Evolutionary conservation across 1,139 yeast species (phyloP), one percentile per base, ranked within the genome.

Genomic region (Candida sojae): DNA sequence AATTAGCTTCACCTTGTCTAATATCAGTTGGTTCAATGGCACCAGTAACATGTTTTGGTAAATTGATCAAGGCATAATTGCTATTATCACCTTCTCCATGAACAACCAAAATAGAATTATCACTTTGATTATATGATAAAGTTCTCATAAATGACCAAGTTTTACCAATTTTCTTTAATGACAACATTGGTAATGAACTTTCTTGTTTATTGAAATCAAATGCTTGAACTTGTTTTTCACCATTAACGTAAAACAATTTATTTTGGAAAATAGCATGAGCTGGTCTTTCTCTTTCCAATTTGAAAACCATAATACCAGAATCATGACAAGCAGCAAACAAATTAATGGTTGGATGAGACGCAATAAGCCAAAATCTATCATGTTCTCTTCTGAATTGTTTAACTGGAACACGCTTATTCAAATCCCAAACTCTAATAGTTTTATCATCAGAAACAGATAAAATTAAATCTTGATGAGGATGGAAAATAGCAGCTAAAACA

Each of bases 291-390:
- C 99, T 86, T 67, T 91, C 98, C 54, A 95, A 79, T 71, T 95
- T 95, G 80, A 95, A 95, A 47, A 95, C 96, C 96, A 93, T 92
- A 30, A 92, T 96, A 64, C 99, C 99, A 11, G 91, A 80, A 68
- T 95, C 99, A 69, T 93, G 98, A 62, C 97, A 95, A 36, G 97
- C 88, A 45, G 97, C 99, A 73, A 93, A 92, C 62, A 93, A 78
- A 66, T 93, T 93, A 68, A 92, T 86, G 44, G 79, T 75, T 50
- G 97, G 97, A 66, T 95, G 99, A 43, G 91, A 80, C 21, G 92
- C 85, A 57, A 93, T 78, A 59, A 89, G 77, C 99, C 99, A 95
- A 70, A 95, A 92, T 63, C 98, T 82, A 68, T 93, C 99, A 60
- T 84, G 80, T 58, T 93, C 98, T 64, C 98, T 86, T 69, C 93